Evolutionary conservation across 2,329 filamentous ascomycete genomes (phyloP).

Genomic region (Trichoderma arundinaceum): DNA sequence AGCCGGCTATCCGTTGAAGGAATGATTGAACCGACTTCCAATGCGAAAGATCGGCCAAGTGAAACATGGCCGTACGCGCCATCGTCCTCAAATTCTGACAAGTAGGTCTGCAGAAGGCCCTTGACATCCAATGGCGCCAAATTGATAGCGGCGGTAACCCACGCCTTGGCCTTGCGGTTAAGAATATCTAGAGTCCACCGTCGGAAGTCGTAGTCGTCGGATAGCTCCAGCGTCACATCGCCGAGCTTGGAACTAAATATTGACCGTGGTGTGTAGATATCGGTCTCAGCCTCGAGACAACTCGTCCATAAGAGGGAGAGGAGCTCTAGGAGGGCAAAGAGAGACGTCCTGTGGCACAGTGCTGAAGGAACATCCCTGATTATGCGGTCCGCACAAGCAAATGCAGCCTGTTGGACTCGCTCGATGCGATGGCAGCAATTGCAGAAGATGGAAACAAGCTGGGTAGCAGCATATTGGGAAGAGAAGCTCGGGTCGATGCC

Average conservation of each 20-base stretch:
- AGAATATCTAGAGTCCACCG: slow-evolving; percentile 79
- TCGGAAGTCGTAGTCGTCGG: slow-evolving; percentile 87
- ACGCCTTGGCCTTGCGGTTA: slow-evolving; percentile 75
- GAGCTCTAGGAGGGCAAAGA: slow-evolving; percentile 92
- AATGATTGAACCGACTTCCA: slow-evolving; percentile 88
- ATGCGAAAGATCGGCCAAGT: slow-evolving; percentile 88
- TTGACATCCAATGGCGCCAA: slow-evolving; percentile 93
- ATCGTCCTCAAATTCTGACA: slow-evolving; percentile 93
- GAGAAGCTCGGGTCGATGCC: slow-evolving; percentile 79
- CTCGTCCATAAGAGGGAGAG: slow-evolving; percentile 94
- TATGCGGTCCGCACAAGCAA: slow-evolving; percentile 82
- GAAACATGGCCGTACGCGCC: slow-evolving; percentile 90
- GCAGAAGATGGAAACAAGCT: slow-evolving; percentile 84
- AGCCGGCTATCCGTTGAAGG: slow-evolving; percentile 86
- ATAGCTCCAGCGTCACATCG: slow-evolving; percentile 84
- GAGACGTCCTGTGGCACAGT: slow-evolving; percentile 84
- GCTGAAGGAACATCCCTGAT: slow-evolving; percentile 85
- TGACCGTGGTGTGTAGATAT: slow-evolving; percentile 87
- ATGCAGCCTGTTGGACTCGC: slow-evolving; percentile 86
- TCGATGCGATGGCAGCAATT: slow-evolving; percentile 93
- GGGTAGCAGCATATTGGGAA: slow-evolving; percentile 87
- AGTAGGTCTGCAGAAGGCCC: slow-evolving; percentile 91
- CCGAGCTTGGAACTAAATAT: slow-evolving; percentile 78
- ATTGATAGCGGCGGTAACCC: slow-evolving; percentile 81
- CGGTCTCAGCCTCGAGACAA: slow-evolving; percentile 91